Evolutionary conservation across 2,329 filamentous ascomycete species (phyloP), one percentile per base, ranked within the genome.

Genomic region (Teratosphaeria pseudoeucalypti): DNA sequence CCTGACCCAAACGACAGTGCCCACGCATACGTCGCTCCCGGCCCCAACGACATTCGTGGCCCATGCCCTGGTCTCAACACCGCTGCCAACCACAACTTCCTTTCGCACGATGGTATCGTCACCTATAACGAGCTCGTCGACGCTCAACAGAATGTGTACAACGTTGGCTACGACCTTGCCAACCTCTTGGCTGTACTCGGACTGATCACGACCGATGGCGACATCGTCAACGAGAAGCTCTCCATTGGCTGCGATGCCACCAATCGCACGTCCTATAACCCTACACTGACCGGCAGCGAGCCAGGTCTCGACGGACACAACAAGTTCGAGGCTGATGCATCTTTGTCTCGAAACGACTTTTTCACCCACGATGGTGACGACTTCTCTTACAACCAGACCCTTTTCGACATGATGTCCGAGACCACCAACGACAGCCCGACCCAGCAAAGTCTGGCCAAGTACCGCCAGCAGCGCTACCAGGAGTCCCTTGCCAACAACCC

Each of bases 221-320:
- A 78, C 58, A 56, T 74, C 3, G 65, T 75, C 29, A 78, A 75
- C 16, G 65, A 71, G 57, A 77, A 76, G 66, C 69, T 78, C 6
- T 76, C 73, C 52, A 76, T 78, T 54, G 75, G 75, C n/a, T 78
- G 76, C 53, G 75, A 78, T 62, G 75, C 76, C 26, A 77, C 76
- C 2, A 71, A 65, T 6, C 69, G 75, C 7, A 78, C 76, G 10
- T 75, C 75, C 0, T 57, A 67, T 63, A 67, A 63, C 61, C 66
- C 74, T 14, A 58, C 61, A 34, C 57, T 71, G 34, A 73, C 68
- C 58, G 76, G 75, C 54, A 66, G 64, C 34, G 71, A 77, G 64
- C 75, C 74, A 10, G 76, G 76, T 56, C 69, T 78, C 7, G 71
- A 76, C 39, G 75, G 72, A 34, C 76, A 78, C 66, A 76, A 77